Percentiles rank a stretch among this genome's conserved stretches.
phyloP scores from a whole-genome alignment of 805 yeast genomes.

The Torulaspora indica region DNA sequence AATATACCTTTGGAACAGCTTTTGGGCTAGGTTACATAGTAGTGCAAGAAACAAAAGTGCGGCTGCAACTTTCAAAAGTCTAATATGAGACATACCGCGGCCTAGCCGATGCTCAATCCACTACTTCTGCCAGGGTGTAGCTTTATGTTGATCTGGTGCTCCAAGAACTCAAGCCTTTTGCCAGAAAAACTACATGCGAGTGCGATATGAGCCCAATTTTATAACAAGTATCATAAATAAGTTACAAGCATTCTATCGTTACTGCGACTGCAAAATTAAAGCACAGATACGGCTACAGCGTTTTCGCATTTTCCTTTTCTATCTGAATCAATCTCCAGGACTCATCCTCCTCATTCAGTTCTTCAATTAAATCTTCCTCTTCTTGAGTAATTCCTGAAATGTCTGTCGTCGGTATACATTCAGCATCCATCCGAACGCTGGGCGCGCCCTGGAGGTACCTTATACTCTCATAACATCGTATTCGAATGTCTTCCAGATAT shows the following conservation, averaged over 20 bases:
- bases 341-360: constrained; percentile 36
- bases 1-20: constrained; percentile 10
- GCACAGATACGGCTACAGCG: constrained; percentile 4
- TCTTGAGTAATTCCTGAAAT: constrained; percentile 42
- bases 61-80: constrained; percentile 6
- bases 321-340: constrained; percentile 35
- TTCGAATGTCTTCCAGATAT: constrained; percentile 73
- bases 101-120: too few species aligned
- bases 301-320: constrained; percentile 39
- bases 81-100: neutral
- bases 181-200: too few species aligned
- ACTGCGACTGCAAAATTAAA: too few species aligned
- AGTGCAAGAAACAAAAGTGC: constrained; percentile 10
- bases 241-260: neutral
- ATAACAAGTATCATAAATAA: neutral
- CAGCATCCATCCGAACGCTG: constrained; percentile 80
- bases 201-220: too few species aligned
- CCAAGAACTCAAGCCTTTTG: too few species aligned
- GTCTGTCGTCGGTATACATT: constrained; percentile 66
- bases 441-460: constrained; percentile 87
- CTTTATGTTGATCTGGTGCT: too few species aligned
- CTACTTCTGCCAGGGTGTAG: too few species aligned
- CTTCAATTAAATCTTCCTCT: constrained; percentile 38
- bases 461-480: constrained; percentile 73
- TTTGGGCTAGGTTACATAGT: constrained; percentile 13